phyloP scores from a whole-genome alignment of 2,329 filamentous ascomycete species.

The Myriosclerotinia duriaeana region DNA sequence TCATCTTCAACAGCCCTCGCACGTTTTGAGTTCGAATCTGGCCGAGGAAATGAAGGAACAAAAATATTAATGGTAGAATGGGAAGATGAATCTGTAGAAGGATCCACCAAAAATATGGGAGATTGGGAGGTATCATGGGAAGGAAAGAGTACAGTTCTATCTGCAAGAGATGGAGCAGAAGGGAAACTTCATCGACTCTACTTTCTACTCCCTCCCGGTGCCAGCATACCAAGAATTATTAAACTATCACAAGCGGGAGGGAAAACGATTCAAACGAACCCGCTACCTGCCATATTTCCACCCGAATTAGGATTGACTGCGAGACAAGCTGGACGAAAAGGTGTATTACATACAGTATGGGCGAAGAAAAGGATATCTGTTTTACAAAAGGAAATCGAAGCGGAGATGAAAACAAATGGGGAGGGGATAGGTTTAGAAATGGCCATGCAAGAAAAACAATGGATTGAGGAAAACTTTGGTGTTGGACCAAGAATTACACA shows the following conservation, averaged over 20 bases:
- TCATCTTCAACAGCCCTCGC: constrained; percentile 63
- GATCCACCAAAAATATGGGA: constrained; percentile 44
- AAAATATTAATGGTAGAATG: constrained; percentile 95
- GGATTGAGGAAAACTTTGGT: constrained; percentile 77
- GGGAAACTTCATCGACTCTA: constrained; percentile 62
- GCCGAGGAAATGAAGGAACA: constrained; percentile 75
- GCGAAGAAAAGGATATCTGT: constrained; percentile 77
- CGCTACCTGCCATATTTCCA: constrained; percentile 83
- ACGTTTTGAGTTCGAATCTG: constrained; percentile 82
- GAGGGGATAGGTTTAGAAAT: constrained; percentile 84
- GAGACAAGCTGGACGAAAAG: constrained; percentile 68
- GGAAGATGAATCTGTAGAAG: constrained; percentile 63
- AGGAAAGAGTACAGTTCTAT: constrained; percentile 71
- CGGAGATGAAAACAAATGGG: constrained; percentile 69
- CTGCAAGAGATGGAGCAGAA: constrained; percentile 43
- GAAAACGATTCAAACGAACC: constrained; percentile 64
- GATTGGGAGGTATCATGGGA: constrained; percentile 81
- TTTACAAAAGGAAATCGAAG: constrained; percentile 72
- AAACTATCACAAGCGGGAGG: constrained; percentile 54
- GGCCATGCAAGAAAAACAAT: constrained; percentile 77
- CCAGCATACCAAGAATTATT: constrained; percentile 69
- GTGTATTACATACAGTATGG: constrained; percentile 83
- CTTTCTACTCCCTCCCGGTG: constrained; percentile 74
- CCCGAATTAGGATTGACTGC: constrained; percentile 68
- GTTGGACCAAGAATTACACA: constrained; percentile 33